These are phyloP conservation scores for Coemansia reversa DNA, from an alignment of 192 early-diverging fungal genomes.

Conservation along the genomic window DNA sequence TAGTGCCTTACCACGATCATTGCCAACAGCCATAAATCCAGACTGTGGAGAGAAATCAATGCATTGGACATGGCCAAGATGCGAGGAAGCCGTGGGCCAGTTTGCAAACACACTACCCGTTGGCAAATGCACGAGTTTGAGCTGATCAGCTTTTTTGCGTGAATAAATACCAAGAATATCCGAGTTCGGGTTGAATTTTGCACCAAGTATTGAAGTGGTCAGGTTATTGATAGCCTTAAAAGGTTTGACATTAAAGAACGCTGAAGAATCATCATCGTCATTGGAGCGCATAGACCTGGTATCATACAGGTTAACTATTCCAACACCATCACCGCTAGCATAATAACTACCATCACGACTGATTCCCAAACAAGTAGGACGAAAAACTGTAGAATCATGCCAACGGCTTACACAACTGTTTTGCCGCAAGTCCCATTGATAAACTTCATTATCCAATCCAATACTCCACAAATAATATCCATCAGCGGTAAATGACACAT, in stretches of 20 bases:
- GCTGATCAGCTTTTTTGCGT: constrained; percentile 68
- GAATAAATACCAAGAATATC: constrained; percentile 81
- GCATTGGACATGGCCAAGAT: constrained; percentile 75
- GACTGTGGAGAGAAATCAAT: constrained; percentile 90
- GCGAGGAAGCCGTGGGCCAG: constrained; percentile 88
- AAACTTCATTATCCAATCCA: constrained; percentile 81
- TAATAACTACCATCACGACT: constrained; percentile 74
- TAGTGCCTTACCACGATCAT: constrained; percentile 85
- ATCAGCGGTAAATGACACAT: constrained; percentile 78
- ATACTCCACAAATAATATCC: constrained; percentile 74
- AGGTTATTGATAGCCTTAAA: constrained; percentile 80
- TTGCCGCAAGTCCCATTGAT: constrained; percentile 82
- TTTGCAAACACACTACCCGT: constrained; percentile 81
- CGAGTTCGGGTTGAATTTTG: constrained; percentile 84
- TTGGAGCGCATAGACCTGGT: constrained; percentile 17
- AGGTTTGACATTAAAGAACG: constrained; percentile 58
- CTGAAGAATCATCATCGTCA: constrained; percentile 1
- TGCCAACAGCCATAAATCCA: constrained; percentile 87
- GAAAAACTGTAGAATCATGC: constrained; percentile 79
- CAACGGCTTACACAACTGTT: constrained; percentile 77
- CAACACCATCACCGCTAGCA: constrained; percentile 79
- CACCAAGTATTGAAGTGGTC: constrained; percentile 72
- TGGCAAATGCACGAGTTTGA: constrained; percentile 82
- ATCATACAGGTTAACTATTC: constrained; percentile 91
- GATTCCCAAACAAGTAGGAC: constrained; percentile 67